Evolutionary conservation across 371 early-diverging fungal species (phyloP).

Genomic region (Mortierella sp.): DNA sequence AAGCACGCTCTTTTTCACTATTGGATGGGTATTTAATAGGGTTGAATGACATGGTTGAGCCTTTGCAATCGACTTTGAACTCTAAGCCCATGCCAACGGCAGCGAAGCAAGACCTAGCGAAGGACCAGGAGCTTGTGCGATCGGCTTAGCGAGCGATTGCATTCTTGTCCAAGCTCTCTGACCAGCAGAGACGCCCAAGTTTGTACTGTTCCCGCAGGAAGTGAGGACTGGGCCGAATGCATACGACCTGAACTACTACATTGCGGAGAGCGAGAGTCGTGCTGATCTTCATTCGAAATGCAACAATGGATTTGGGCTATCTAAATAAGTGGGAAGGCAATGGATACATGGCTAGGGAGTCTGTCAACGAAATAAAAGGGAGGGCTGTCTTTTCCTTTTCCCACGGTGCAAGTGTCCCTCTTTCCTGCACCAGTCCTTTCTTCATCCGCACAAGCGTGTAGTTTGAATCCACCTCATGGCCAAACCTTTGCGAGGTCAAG

Average conservation of each 20-base stretch:
- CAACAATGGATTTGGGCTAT: conserved; percentile 50
- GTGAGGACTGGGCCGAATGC: conserved; percentile 47
- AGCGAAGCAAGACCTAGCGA: conserved; percentile 92
- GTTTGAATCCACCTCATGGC: conserved; percentile 86
- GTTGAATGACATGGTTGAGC: conserved; percentile 78
- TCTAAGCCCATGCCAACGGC: conserved; percentile 83
- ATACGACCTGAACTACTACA: conserved; percentile 48
- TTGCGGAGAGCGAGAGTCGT: conserved; percentile 52
- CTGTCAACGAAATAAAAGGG: too few relatives aligned
- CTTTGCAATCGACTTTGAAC: conserved; percentile 74
- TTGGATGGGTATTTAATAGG: conserved; percentile 35
- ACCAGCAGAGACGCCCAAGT: conserved; percentile 56
- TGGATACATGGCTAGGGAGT: not conserved
- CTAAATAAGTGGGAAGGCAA: not conserved
- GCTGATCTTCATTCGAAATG: conserved; percentile 37
- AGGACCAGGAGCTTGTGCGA: conserved; percentile 82
- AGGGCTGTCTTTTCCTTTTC: not conserved
- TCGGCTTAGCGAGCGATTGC: conserved; percentile 71
- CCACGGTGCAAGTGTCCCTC: not conserved
- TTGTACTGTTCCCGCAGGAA: conserved; percentile 35
- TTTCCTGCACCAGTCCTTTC: conserved; percentile 1
- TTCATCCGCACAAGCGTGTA: conserved; percentile 29
- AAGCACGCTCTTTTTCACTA: not conserved
- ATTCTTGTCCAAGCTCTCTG: conserved; percentile 60
- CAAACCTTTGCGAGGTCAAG: conserved; percentile 79